These are phyloP conservation scores for Diversispora eburnea DNA, from an alignment of 192 early-diverging fungal species.

Conservation along the genomic window DNA sequence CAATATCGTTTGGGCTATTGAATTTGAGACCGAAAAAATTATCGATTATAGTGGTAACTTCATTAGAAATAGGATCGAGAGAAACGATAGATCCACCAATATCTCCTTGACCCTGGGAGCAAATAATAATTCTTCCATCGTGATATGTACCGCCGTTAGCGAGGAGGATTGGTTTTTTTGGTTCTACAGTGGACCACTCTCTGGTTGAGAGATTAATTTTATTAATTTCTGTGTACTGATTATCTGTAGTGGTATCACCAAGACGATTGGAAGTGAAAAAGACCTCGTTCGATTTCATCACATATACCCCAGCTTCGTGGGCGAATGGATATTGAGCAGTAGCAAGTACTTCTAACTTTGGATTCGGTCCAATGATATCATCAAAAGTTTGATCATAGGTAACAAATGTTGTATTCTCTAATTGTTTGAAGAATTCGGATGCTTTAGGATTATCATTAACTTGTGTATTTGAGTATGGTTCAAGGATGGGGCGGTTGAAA, in stretches of 20 bases:
- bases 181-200: neutral
- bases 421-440: too few relatives aligned
- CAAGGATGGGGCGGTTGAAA: too few relatives aligned
- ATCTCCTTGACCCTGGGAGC: neutral
- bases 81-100: slow-evolving; percentile 4
- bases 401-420: too few relatives aligned
- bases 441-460: too few relatives aligned
- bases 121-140: neutral
- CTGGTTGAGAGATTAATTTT: neutral
- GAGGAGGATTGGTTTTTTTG: neutral
- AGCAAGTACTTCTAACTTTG: neutral
- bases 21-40: neutral
- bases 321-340: neutral
- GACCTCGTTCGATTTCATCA: neutral
- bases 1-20: neutral
- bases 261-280: neutral
- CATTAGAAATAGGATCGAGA: neutral
- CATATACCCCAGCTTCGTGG: neutral
- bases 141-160: neutral
- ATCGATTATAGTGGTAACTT: neutral
- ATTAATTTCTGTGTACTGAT: neutral
- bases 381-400: too few relatives aligned
- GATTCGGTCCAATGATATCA: neutral
- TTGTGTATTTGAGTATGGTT: too few relatives aligned
- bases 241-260: too few relatives aligned